phyloP scores from a whole-genome alignment of 1,284 basidiomycete genomes.

The Ustilago lituana region DNA sequence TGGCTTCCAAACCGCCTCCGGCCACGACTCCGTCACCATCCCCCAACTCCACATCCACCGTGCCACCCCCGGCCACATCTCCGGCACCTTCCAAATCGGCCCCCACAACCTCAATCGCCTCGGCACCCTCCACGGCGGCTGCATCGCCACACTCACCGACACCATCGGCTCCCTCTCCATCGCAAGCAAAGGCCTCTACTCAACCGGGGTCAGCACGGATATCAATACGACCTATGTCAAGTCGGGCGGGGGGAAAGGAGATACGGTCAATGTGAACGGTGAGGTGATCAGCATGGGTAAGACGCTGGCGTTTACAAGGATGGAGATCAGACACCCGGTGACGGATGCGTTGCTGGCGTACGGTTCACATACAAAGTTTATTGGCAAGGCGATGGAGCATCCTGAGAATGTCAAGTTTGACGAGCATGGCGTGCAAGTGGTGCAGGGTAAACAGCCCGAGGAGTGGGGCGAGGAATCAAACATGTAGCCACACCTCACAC shows the following conservation, averaged over 20 bases:
- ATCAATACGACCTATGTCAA: slow-evolving; percentile 84
- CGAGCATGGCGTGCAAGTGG: slow-evolving; percentile 76
- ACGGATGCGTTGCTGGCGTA: slow-evolving; percentile 52
- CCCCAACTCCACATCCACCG: slow-evolving; percentile 39
- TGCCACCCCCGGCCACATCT: slow-evolving; percentile 54
- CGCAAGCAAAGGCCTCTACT: slow-evolving; percentile 80
- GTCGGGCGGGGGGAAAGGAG: slow-evolving; percentile 72
- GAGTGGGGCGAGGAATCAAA: slow-evolving; percentile 35
- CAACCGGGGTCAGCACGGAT: slow-evolving; percentile 87
- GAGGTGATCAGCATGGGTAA: slow-evolving; percentile 57
- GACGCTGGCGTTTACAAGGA: slow-evolving; percentile 60
- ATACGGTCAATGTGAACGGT: slow-evolving; percentile 40
- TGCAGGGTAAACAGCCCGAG: slow-evolving; percentile 72
- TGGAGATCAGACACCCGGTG: slow-evolving; percentile 58
- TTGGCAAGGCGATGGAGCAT: slow-evolving; percentile 78
- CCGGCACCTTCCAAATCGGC: slow-evolving; percentile 42
- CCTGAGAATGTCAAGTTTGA: slow-evolving; percentile 84
- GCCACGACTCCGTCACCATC: slow-evolving; percentile 61
- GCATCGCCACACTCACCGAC: slow-evolving; percentile 84
- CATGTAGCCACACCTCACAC: slow-evolving; percentile 6
- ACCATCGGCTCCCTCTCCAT: slow-evolving; percentile 84
- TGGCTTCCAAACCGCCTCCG: slow-evolving; percentile 30
- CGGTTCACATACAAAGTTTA: slow-evolving; percentile 80
- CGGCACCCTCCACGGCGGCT: slow-evolving; percentile 78
- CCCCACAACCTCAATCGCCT: slow-evolving; percentile 61